Evolutionary conservation across 768 basidiomycete species (phyloP).

Genomic region (Pleurotus tuoliensis): DNA sequence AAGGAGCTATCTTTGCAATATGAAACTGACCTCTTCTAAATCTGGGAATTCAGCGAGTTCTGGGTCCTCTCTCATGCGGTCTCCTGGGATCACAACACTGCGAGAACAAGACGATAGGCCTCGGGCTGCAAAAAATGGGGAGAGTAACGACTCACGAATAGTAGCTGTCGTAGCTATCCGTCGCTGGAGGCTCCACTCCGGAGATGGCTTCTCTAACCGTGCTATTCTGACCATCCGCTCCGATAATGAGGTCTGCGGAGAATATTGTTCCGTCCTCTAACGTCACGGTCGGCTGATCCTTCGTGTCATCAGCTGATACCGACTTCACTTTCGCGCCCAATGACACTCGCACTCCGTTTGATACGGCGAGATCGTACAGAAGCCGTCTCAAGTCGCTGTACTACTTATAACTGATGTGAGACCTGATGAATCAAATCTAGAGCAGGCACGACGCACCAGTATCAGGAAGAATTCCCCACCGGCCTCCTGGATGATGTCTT

Average conservation of each 20-base stretch:
- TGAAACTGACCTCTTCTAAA: constrained; percentile 27
- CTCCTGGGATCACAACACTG: constrained; percentile 33
- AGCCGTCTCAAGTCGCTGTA: constrained; percentile 42
- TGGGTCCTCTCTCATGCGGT: constrained; percentile 34
- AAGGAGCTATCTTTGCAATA: not conserved
- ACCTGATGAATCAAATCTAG: not conserved
- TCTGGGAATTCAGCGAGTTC: constrained; percentile 27
- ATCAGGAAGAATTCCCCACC: constrained; percentile 48
- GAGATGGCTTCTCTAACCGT: constrained; percentile 33
- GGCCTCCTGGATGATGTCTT: constrained; percentile 42
- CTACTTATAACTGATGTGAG: constrained; percentile 20
- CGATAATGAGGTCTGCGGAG: constrained; percentile 43
- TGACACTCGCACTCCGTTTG: constrained; percentile 35
- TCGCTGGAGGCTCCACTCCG: constrained; percentile 22
- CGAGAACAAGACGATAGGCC: not conserved
- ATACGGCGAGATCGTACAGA: constrained; percentile 37
- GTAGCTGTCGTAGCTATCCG: constrained; percentile 25
- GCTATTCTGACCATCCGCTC: constrained; percentile 46
- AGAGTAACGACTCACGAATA: constrained; percentile 30
- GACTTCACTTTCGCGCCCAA: constrained; percentile 24
- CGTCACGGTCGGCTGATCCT: constrained; percentile 19
- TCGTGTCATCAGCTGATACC: constrained; percentile 21
- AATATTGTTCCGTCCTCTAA: constrained; percentile 31
- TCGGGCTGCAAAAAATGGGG: not conserved
- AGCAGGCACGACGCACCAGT: constrained; percentile 31